Percentiles rank a stretch among this genome's conserved stretches.
Conservation (phyloP, 2,329 filamentous ascomycete genomes). For the Fusarium metavorans region DNA sequence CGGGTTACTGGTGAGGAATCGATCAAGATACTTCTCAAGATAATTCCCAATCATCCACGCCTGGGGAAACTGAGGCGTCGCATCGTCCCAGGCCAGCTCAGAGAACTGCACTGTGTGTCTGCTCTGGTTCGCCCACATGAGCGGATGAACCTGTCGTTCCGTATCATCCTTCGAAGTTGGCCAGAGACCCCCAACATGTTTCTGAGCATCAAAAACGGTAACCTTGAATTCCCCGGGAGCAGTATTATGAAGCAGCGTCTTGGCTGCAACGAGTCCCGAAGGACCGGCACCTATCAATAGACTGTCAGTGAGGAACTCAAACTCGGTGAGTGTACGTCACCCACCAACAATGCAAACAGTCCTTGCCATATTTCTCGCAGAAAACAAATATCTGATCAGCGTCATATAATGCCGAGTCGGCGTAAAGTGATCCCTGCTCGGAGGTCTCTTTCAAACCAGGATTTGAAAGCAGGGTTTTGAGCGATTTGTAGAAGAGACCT, state of each 20-base stretch:
- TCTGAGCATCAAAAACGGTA: slow-evolving; percentile 75
- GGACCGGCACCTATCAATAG: slow-evolving; percentile 71
- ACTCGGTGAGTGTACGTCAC: slow-evolving; percentile 3
- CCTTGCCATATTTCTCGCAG: slow-evolving; percentile 50
- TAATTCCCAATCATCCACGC: slow-evolving; percentile 84
- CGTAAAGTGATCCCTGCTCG: slow-evolving; percentile 3
- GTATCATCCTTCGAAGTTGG: slow-evolving; percentile 63
- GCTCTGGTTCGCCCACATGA: slow-evolving; percentile 81
- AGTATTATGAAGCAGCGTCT: slow-evolving; percentile 75
- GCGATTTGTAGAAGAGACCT: slow-evolving; percentile 36
- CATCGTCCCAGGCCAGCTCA: slow-evolving; percentile 77
- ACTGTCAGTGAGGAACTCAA: slow-evolving; percentile 5
- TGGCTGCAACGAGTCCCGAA: slow-evolving; percentile 76
- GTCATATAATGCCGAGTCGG: slow-evolving; percentile 31
- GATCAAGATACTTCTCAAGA: slow-evolving; percentile 71
- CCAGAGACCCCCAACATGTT: slow-evolving; percentile 83
- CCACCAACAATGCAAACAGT: slow-evolving; percentile 57
- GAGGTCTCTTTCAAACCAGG: slow-evolving; percentile 13
- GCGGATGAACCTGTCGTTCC: slow-evolving; percentile 69
- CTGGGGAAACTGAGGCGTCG: slow-evolving; percentile 74
- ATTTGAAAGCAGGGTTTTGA: slow-evolving; percentile 21
- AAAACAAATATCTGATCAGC: slow-evolving; percentile 19
- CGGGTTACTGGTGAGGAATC: slow-evolving; percentile 62
- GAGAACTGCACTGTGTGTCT: slow-evolving; percentile 79
- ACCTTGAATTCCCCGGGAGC: slow-evolving; percentile 70